Evolutionary conservation across 2,329 filamentous ascomycete species (phyloP).

Genomic region (Trichoderma brevicompactum): DNA sequence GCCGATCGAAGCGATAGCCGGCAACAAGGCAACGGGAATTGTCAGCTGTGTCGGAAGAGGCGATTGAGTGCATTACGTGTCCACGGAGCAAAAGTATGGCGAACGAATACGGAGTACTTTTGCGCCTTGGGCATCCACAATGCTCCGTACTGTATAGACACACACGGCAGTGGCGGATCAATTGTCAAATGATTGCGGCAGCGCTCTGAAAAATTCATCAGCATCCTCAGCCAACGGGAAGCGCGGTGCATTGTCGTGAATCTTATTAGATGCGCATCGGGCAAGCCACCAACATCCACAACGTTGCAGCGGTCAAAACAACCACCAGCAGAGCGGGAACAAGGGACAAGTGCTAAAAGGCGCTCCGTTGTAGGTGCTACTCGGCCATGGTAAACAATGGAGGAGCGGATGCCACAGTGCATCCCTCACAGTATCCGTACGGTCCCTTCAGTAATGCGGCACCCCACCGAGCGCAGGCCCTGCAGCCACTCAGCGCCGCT

Average conservation of each 20-base stretch:
- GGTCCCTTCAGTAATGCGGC: neutral
- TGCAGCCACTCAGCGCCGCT: constrained; percentile 16
- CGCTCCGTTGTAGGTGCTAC: too few species aligned
- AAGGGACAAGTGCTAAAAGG: neutral
- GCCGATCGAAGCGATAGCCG: neutral
- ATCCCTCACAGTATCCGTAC: neutral
- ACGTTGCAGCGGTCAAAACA: constrained; percentile 9
- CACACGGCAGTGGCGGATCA: constrained; percentile 15
- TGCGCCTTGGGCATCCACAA: neutral
- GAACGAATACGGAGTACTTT: neutral
- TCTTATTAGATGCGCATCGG: neutral
- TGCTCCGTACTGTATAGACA: neutral
- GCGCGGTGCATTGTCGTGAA: constrained; percentile 13
- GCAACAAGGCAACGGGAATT: neutral
- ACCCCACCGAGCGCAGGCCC: neutral
- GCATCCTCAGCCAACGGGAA: neutral
- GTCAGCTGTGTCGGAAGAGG: neutral
- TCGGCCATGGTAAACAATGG: neutral
- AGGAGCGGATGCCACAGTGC: constrained; percentile 10
- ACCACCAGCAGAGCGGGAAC: neutral
- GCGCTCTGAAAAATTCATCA: neutral
- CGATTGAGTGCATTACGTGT: constrained; percentile 14
- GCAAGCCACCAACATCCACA: constrained; percentile 17
- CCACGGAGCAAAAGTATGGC: neutral
- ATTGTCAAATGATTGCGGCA: neutral